Percentiles rank a stretch among this genome's conserved stretches.
phyloP scores from a whole-genome alignment of 2,329 filamentous ascomycete genomes.

The Aspergillus aculeatus region DNA sequence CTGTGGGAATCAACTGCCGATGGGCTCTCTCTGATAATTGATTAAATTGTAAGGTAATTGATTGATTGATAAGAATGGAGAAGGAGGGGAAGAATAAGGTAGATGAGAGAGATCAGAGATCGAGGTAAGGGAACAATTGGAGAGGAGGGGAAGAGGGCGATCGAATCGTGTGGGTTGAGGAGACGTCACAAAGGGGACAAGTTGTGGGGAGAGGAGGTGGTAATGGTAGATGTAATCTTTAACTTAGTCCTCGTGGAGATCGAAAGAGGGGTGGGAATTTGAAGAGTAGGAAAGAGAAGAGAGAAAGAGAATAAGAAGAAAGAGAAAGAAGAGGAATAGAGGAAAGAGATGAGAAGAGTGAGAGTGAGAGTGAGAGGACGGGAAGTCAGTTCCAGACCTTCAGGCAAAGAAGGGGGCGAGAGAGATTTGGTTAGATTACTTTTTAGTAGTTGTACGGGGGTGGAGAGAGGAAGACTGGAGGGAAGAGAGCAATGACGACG shows the following conservation, averaged over 20 bases:
- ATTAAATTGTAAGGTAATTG: too few species aligned
- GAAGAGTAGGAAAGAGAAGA: background rate
- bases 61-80: conserved; percentile 4
- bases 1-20: too few species aligned
- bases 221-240: background rate
- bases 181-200: background rate
- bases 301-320: background rate
- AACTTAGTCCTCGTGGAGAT: background rate
- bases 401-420: background rate
- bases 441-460: background rate
- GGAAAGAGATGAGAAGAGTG: background rate
- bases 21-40: too few species aligned
- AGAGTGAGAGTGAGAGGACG: background rate
- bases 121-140: conserved; percentile 11
- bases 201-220: background rate
- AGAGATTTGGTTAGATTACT: background rate
- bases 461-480: background rate
- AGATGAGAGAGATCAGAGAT: conserved; percentile 7
- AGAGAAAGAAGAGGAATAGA: background rate
- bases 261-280: background rate
- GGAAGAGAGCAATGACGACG: background rate
- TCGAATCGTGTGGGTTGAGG: conserved; percentile 3
- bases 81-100: conserved; percentile 6
- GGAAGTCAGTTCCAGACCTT: background rate
- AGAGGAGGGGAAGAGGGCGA: conserved; percentile 5